Evolutionary conservation across 2,329 filamentous ascomycete genomes (phyloP), one percentile per base, ranked within the genome.

Genomic region (Corniculantispora saksenae): DNA sequence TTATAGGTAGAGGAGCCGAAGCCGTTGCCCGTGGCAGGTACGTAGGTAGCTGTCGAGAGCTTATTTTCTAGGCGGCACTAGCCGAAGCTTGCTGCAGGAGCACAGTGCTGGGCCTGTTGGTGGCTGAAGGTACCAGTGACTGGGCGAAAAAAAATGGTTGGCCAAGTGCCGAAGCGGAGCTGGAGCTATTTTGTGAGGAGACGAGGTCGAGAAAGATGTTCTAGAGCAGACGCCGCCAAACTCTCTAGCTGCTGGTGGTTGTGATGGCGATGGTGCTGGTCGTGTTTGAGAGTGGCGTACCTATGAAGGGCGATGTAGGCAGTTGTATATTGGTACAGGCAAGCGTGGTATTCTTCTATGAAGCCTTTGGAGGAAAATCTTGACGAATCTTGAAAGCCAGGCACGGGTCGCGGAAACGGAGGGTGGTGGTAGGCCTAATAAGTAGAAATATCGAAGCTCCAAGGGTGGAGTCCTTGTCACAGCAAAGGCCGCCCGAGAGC

Each of bases 41-140:
- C 50, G 60, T 21, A 55, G 35, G 60, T 21, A 55, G 35, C 35
- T 43, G 15, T 43, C 27, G 1, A 43, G 23, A 54, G 38, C 38
- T 45, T 45, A 21, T 25, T 40, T 12, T 8, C 19, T 17, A 15
- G 25, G n/a, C 25, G 48, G 48, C 25, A 45, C 32, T 61, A 61
- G 58, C 32, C 48, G 35, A 32, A 45, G 48, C 43, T 59, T 48
- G 43, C 4, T 23, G 43, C 7, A 6, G 12, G 19, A 12, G 23
- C n/a, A 8, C 23, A 45, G 25, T 1, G 5, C 10, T 15, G 23
- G 35, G 29, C 12, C 10, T 43, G 19, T 32, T 32, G 40, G 12
- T 47, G 35, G 35, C 23, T 13, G 5, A 47, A 58, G n/a, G 55
- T 58, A 32, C 38, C 55, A 58, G 25, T 58, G 55, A 58, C 55